Percentiles rank a stretch among this genome's conserved stretches.
These are phyloP conservation scores for Eruca vesicaria DNA, from an alignment of 441 rosid genomes.

Conservation along the genomic window DNA sequence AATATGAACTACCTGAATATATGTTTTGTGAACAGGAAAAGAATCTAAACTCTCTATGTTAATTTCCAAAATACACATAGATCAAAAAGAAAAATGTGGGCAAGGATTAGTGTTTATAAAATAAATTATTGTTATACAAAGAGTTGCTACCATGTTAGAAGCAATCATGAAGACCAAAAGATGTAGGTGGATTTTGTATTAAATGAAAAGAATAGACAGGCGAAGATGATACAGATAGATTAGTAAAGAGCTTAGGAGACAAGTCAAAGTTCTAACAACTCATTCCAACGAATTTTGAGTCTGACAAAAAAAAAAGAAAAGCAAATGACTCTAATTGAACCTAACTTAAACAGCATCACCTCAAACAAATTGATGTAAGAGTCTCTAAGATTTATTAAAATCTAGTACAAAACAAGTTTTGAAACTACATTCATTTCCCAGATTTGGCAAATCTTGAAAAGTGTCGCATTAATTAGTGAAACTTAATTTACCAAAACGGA, in stretches of 20 bases:
- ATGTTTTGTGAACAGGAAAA: not conserved
- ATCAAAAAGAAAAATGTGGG: not conserved
- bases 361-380: not conserved
- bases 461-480: not conserved
- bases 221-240: constrained; percentile 37
- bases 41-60: not conserved
- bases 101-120: constrained; percentile 4
- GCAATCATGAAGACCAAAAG: constrained; percentile 25
- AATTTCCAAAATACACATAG: not conserved
- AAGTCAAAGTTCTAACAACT: constrained; percentile 39
- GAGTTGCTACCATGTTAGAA: constrained; percentile 35
- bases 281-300: constrained; percentile 29
- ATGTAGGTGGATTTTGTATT: not conserved
- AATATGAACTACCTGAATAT: not conserved
- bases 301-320: not conserved
- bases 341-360: not conserved
- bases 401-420: not conserved
- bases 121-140: constrained; percentile 1
- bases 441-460: constrained; percentile 22
- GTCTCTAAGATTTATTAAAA: not conserved
- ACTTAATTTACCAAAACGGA: not conserved
- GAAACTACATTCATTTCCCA: not conserved
- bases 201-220: constrained; percentile 17
- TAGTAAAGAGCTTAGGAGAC: constrained; percentile 35
- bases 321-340: not conserved